Evolutionary conservation across 1,284 basidiomycete genomes (phyloP).

Genomic region (Pterula multifida): DNA sequence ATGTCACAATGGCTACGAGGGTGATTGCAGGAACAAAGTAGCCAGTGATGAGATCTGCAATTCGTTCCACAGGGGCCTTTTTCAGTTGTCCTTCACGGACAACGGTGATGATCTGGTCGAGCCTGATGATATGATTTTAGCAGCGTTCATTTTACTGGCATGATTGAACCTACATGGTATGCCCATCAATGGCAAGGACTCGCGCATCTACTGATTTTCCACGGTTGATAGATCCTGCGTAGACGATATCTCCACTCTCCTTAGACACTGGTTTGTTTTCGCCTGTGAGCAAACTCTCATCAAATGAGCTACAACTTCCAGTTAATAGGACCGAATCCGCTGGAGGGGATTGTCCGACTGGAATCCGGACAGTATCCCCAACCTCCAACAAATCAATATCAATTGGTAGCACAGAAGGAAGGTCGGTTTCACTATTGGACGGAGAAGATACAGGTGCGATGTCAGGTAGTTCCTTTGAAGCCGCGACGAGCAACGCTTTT

Average conservation of each 20-base stretch:
- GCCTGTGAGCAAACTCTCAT: conserved; percentile 96
- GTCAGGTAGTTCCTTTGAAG: too few species aligned
- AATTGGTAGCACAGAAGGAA: too few species aligned
- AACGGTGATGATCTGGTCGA: conserved; percentile 92
- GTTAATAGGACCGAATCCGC: conserved; percentile 87
- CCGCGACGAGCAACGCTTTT: too few species aligned
- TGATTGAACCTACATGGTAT: conserved; percentile 90
- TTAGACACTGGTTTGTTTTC: conserved; percentile 91
- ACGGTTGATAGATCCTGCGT: conserved; percentile 96
- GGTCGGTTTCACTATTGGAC: too few species aligned
- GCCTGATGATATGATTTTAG: conserved; percentile 90
- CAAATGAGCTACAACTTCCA: conserved; percentile 81
- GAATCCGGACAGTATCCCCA: conserved; percentile 87
- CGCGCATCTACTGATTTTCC: background rate
- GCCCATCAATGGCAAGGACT: background rate
- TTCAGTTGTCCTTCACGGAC: conserved; percentile 97
- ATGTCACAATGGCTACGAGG: conserved; percentile 71
- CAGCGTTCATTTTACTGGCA: conserved; percentile 91
- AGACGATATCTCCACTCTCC: conserved; percentile 71
- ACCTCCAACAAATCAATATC: conserved; percentile 92
- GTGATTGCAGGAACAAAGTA: conserved; percentile 94
- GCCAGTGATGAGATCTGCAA: conserved; percentile 91
- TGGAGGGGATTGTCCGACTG: conserved; percentile 94
- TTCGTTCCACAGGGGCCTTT: conserved; percentile 96
- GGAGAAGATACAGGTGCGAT: too few species aligned